Evolutionary conservation across 2,329 filamentous ascomycete genomes (phyloP).

Genomic region (Claviceps spartinae): DNA sequence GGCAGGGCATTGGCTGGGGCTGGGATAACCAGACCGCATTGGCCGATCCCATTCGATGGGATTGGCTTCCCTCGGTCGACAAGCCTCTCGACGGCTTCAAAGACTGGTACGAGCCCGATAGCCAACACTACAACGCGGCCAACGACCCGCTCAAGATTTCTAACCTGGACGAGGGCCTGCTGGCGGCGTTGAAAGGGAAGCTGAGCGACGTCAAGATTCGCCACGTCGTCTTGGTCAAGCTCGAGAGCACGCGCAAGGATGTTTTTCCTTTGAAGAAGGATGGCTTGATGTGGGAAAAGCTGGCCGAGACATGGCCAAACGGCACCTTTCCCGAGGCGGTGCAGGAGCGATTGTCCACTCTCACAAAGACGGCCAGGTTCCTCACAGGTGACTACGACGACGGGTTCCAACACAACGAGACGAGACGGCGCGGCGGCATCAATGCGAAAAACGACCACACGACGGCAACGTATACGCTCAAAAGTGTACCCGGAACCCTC

Average conservation of each 20-base stretch:
- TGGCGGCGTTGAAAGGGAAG: conserved; percentile 14
- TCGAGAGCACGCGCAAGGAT: conserved; percentile 31
- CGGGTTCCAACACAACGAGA: conserved; percentile 17
- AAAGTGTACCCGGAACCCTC: conserved; percentile 27
- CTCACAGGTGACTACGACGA: conserved; percentile 22
- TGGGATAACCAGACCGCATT: conserved; percentile 18
- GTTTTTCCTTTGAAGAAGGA: conserved; percentile 30
- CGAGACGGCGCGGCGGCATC: conserved; percentile 23
- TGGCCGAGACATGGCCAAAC: conserved; percentile 19
- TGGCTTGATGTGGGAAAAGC: conserved; percentile 23
- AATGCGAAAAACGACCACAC: conserved; percentile 26
- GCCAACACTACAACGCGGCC: conserved; percentile 20
- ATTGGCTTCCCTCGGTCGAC: conserved; percentile 13
- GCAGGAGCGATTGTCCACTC: conserved; percentile 12
- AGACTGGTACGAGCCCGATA: conserved; percentile 13
- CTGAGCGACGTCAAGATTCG: conserved; percentile 22
- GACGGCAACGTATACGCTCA: conserved; percentile 29
- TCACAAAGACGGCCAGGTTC: conserved; percentile 19
- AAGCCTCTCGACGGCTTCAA: conserved; percentile 11
- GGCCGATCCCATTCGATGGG: conserved; percentile 8
- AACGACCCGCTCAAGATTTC: conserved; percentile 27
- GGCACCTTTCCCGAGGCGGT: conserved; percentile 19
- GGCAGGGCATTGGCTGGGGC: conserved; percentile 13
- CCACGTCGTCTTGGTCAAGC: conserved; percentile 27
- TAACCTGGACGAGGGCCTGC: conserved; percentile 22